Percentiles rank a stretch among this genome's conserved stretches.
Conservation (phyloP, 2,329 filamentous ascomycete species). For the Fusarium nurragi region DNA sequence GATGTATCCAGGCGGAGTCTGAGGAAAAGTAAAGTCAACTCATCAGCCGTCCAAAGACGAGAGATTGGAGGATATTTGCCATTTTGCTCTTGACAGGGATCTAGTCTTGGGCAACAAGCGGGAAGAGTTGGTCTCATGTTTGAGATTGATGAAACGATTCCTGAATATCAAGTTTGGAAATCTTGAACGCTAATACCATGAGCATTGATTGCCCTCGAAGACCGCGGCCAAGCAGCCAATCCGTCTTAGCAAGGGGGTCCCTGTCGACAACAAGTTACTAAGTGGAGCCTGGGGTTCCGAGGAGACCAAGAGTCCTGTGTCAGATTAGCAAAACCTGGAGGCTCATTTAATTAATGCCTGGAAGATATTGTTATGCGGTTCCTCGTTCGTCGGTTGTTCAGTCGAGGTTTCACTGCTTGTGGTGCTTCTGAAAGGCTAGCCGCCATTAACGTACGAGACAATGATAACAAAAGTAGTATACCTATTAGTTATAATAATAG, state of each 20-base stretch:
- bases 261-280: constrained; percentile 21
- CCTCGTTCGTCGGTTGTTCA: neutral
- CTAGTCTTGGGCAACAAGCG: constrained; percentile 31
- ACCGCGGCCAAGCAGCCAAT: constrained; percentile 2
- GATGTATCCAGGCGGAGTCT: constrained; percentile 4
- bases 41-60: constrained; percentile 18
- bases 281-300: constrained; percentile 29
- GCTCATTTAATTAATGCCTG: constrained; percentile 13
- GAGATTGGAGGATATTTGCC: constrained; percentile 2
- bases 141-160: constrained; percentile 62
- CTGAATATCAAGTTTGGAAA: constrained; percentile 30
- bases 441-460: constrained; percentile 3
- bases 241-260: constrained; percentile 23
- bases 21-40: constrained; percentile 26
- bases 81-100: neutral
- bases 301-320: constrained; percentile 34
- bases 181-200: constrained; percentile 14
- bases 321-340: constrained; percentile 25
- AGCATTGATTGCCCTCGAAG: constrained; percentile 15
- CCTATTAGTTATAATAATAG: neutral
- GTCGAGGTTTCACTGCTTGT: constrained; percentile 22
- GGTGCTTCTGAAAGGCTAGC: constrained; percentile 1
- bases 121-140: constrained; percentile 50
- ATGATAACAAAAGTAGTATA: neutral
- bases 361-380: constrained; percentile 8